These are phyloP conservation scores for Nannochloropsis oceanica DNA, from an alignment of 108 stramenopile genomes.

Conservation along the genomic window DNA sequence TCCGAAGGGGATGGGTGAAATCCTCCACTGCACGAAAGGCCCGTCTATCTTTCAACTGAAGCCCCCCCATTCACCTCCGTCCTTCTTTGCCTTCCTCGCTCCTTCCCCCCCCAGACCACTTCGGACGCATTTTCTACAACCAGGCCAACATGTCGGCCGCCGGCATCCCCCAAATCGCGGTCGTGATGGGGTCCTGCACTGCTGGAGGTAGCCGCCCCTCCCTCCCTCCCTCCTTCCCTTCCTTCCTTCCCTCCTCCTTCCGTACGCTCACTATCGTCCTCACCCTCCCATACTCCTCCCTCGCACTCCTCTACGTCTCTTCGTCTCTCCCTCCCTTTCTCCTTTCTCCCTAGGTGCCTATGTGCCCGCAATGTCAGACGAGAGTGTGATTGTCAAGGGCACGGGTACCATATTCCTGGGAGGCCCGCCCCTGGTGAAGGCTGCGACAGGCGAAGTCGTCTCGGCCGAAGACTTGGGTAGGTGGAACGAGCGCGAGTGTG, in stretches of 20 bases:
- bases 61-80: neutral
- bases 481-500: neutral
- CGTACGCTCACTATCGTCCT: neutral
- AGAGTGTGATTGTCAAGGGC: slow-evolving; percentile 82
- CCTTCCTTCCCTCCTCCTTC: neutral
- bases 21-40: no score
- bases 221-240: neutral
- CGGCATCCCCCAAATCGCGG: slow-evolving; percentile 82
- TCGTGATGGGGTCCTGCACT: slow-evolving; percentile 92
- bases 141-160: slow-evolving; percentile 53
- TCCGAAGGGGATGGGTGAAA: no score
- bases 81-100: neutral
- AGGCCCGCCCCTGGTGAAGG: slow-evolving; percentile 96
- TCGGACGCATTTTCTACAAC: slow-evolving; percentile 95
- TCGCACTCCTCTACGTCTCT: neutral
- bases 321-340: neutral
- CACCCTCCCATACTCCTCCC: neutral
- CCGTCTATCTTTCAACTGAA: neutral
- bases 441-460: slow-evolving; percentile 89
- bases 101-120: slow-evolving; percentile 48
- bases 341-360: slow-evolving; percentile 50
- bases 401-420: slow-evolving; percentile 95
- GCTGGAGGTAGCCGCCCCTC: slow-evolving; percentile 58
- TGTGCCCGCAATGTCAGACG: slow-evolving; percentile 94
- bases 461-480: slow-evolving; percentile 80